Base-by-base conservation (phyloP, 2,329 filamentous ascomycete species). In the Fusarium humuli region DNA sequence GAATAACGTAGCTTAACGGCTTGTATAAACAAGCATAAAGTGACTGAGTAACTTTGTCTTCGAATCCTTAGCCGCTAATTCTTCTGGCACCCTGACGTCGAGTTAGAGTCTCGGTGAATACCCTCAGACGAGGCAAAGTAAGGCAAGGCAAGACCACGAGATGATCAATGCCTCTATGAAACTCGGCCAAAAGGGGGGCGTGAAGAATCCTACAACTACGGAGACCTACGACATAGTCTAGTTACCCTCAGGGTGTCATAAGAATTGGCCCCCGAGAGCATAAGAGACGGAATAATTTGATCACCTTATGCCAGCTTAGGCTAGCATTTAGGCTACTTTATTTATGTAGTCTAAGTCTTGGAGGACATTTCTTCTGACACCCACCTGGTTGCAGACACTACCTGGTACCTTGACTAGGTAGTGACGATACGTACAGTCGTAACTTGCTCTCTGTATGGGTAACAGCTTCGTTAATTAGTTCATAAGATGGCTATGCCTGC, bases 101-200 rank as follows among this genome's bases (percentile, higher is more conserved):
- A 37, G 34, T 37, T 37, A 37, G 34, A 37, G 10, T n/a, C 18
- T n/a, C 5, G 18, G 34, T n/a, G 9, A 18, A 2, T 37, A 16
- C 23, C n/a, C 6, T 44, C 22, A 23, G 41, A 23, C 41, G 14
- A 44, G 41, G 22, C 41, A 11, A 44, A 23, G 48, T 55, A 50
- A 57, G 59, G 48, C 37, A 44, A 22, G 32, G 18, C 34, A 54
- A 64, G 41, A 46, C 37, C 61, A 45, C 11, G 56, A 56, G n/a
- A 65, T 59, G 57, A 61, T 44, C 55, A 61, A 54, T 57, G 61
- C 59, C 54, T 55, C 46, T 50, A 20, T 37, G 49, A 50, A 49
- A 55, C 25, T 61, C 30, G 30, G 55, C 40, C 37, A 47, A 57
- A 62, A 54, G 59, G 53, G 61, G 61, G 42, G 32, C 41, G 22